Conservation (phyloP, 805 yeast genomes). For the Scheffersomyces stipitis region DNA sequence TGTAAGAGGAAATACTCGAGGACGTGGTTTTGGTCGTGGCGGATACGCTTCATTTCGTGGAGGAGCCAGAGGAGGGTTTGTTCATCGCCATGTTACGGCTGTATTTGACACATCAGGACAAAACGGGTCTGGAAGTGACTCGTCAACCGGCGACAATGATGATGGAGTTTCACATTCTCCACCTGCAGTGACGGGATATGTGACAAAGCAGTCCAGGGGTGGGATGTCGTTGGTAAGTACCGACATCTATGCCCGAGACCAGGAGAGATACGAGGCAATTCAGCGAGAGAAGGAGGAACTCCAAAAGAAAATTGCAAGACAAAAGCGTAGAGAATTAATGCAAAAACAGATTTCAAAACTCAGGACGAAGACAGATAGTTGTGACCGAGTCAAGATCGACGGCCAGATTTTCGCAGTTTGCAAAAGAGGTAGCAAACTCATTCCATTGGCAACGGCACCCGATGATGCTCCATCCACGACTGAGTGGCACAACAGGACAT, state of each 20-base stretch:
- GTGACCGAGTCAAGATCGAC: conserved; percentile 46
- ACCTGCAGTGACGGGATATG: conserved; percentile 7
- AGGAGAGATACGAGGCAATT: conserved; percentile 11
- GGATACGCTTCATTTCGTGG: conserved; percentile 1
- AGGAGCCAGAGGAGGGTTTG: background rate
- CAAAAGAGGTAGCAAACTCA: conserved; percentile 39
- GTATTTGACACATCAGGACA: background rate
- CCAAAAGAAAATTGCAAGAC: conserved; percentile 10
- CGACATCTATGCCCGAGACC: conserved; percentile 32
- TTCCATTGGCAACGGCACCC: conserved; percentile 30
- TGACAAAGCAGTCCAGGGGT: conserved; percentile 30
- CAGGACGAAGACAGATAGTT: conserved; percentile 37
- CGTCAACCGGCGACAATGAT: conserved; percentile 8
- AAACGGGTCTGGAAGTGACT: background rate
- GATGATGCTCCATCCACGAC: conserved; percentile 14
- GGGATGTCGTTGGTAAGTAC: conserved; percentile 42
- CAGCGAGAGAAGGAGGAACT: conserved; percentile 13
- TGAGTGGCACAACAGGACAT: conserved; percentile 32
- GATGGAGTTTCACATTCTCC: conserved; percentile 1
- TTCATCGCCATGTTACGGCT: background rate
- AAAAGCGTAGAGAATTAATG: conserved; percentile 15
- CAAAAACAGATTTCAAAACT: conserved; percentile 21
- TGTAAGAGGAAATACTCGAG: background rate
- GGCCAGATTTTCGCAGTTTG: conserved; percentile 46
- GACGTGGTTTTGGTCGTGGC: no score